Percentiles rank a stretch among this genome's conserved stretches.
phyloP scores from a whole-genome alignment of 805 yeast genomes.

The Barnettozyma sp. region DNA sequence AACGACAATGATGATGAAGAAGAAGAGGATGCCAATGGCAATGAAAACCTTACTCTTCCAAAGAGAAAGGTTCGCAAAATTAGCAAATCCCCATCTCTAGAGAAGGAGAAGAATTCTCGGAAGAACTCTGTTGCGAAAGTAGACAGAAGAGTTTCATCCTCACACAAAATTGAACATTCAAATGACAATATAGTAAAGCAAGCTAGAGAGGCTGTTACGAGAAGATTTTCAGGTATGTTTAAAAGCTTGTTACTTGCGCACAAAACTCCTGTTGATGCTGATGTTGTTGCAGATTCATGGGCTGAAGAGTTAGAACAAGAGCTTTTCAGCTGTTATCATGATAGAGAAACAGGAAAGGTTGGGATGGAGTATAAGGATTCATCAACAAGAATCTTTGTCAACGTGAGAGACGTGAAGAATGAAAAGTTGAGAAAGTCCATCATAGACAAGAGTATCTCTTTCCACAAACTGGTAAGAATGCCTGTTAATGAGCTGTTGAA shows the following conservation, averaged over 20 bases:
- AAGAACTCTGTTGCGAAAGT: constrained; percentile 1
- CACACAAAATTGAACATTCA: neutral
- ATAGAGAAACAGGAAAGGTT: constrained; percentile 17
- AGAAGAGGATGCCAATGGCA: constrained; percentile 5
- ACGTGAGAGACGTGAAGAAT: constrained; percentile 54
- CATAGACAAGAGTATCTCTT: constrained; percentile 43
- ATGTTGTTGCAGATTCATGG: constrained; percentile 36
- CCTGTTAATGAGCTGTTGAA: constrained; percentile 71
- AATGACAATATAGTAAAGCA: constrained; percentile 16
- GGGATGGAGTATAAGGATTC: constrained; percentile 46
- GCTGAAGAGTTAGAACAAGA: constrained; percentile 47
- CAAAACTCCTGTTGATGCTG: constrained; percentile 28
- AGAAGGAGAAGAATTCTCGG: neutral
- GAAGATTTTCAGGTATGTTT: constrained; percentile 47
- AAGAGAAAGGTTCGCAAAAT: neutral
- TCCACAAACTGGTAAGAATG: constrained; percentile 54
- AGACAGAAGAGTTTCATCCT: constrained; percentile 7
- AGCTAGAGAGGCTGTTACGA: constrained; percentile 33
- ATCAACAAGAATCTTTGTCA: constrained; percentile 59
- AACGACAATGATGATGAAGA: too few species aligned
- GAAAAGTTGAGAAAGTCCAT: constrained; percentile 50
- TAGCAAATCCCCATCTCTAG: neutral
- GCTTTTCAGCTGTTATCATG: constrained; percentile 34
- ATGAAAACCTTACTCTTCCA: neutral
- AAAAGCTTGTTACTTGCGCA: constrained; percentile 32